A percentile compares a stretch with the other conserved stretches of the same genome.
These are phyloP conservation scores for Fusarium kyushuense DNA, from an alignment of 2,329 filamentous ascomycete species.

Conservation along the genomic window DNA sequence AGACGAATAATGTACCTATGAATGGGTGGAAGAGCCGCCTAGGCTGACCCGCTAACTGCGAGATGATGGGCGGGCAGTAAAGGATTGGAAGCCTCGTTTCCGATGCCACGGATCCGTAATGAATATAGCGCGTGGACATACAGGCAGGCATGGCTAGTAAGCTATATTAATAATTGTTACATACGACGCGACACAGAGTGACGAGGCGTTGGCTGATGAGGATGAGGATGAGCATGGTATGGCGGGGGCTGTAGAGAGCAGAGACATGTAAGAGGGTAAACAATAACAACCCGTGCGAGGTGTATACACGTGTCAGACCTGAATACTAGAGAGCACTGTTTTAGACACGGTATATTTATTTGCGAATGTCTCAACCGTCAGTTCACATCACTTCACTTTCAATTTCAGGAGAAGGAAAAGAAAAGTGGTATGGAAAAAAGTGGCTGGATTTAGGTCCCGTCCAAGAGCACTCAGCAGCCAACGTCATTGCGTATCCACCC, in stretches of 20 bases:
- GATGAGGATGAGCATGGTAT: constrained; percentile 21
- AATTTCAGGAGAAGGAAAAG: constrained; percentile 21
- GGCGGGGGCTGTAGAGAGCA: constrained; percentile 13
- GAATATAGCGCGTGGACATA: constrained; percentile 18
- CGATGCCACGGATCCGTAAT: constrained; percentile 34
- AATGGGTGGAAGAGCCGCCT: constrained; percentile 26
- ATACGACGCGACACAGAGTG: constrained; percentile 16
- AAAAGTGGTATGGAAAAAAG: constrained; percentile 1
- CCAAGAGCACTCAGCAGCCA: constrained; percentile 30
- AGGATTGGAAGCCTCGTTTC: constrained; percentile 32
- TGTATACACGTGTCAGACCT: constrained; percentile 10
- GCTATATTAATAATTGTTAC: constrained; percentile 5
- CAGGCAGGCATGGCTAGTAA: constrained; percentile 2
- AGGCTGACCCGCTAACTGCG: constrained; percentile 30
- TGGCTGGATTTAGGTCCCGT: constrained; percentile 5
- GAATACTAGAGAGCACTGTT: constrained; percentile 26
- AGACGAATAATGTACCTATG: constrained; percentile 4
- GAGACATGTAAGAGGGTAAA: constrained; percentile 27
- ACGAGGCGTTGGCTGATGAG: constrained; percentile 22
- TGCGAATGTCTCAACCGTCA: not conserved
- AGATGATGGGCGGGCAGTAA: constrained; percentile 1
- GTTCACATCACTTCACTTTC: not conserved
- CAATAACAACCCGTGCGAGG: constrained; percentile 4
- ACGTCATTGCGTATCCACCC: constrained; percentile 51
- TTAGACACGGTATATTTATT: constrained; percentile 19